Evolutionary conservation across 129 eudicot genomes (phyloP).

Genomic region (sunflower (Helianthus annuus)): DNA sequence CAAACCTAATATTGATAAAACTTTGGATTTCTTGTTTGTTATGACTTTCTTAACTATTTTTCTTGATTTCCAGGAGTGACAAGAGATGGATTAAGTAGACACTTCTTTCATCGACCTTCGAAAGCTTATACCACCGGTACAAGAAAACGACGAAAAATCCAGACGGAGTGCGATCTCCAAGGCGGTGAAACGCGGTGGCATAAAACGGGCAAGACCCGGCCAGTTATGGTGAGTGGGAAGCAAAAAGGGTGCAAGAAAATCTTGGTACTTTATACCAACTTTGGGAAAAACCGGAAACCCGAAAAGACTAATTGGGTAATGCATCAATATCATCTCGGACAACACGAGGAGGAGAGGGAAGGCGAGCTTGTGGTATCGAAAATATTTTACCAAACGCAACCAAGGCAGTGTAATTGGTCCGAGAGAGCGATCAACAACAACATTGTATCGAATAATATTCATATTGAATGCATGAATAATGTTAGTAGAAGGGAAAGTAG

Average conservation of each 20-base stretch:
- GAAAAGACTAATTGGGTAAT: conserved; percentile 81
- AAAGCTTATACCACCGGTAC: conserved; percentile 82
- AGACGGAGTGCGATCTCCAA: conserved; percentile 41
- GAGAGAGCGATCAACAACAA: conserved; percentile 36
- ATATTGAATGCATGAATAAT: conserved; percentile 24
- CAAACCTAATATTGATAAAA: conserved; percentile 6
- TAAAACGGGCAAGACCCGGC: conserved; percentile 74
- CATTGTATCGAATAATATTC: conserved; percentile 15
- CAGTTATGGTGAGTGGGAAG: conserved; percentile 40
- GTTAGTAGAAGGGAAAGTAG: conserved; percentile 43
- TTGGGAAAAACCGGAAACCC: conserved; percentile 63
- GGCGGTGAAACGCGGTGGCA: conserved; percentile 81
- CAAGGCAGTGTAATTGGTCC: conserved; percentile 67
- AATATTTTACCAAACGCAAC: conserved; percentile 76
- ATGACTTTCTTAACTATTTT: background rate
- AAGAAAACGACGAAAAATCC: conserved; percentile 67
- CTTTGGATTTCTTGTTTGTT: background rate
- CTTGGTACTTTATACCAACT: conserved; percentile 72
- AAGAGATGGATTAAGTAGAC: conserved; percentile 62
- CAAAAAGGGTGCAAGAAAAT: conserved; percentile 72
- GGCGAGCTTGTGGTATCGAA: conserved; percentile 75
- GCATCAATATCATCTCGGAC: conserved; percentile 79
- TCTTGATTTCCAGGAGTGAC: conserved; percentile 44
- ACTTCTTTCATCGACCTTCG: conserved; percentile 73
- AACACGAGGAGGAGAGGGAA: conserved; percentile 69